Base-by-base conservation (phyloP, 345 rosid species). In the Corymbia maculata region DNA sequence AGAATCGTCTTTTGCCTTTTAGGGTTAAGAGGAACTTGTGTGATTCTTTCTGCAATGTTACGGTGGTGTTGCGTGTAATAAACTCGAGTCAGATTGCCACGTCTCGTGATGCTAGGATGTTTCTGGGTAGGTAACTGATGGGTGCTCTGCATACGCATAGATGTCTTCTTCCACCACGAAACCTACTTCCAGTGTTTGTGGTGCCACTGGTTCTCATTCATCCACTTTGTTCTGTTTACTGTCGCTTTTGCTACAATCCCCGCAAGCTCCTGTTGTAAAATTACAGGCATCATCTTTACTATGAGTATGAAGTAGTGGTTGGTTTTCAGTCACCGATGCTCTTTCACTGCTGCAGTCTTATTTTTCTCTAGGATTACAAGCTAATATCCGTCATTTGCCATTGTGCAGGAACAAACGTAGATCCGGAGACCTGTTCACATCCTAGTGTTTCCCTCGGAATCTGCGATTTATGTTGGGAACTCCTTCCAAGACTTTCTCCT, bases 391-490 rank as follows among this genome's bases (percentile, higher is more conserved):
- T 64, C 24, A 26, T 86, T 42, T 68, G 87, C 64, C 86, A 50
- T 79, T 85, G 88, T 90, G 90, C 92, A 94, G 97, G 93, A 88
- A 90, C 93, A 82, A 92, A 95, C 85, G 89, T 91, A 28, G 90
- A 93, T 79, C 88, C 86, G 89, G 91, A 64, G 26, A 75, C 24
- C n/a, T 96, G 97, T 86, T 86, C 89, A 82, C 99, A 97, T 91
- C 99, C 96, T 5, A 97, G 98, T 15, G 91, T 95, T 16, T 96
- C 92, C 88, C 95, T 94, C 44, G 89, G 88, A 30, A 93, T 96
- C 95, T 96, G 99, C 30, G 89, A 94, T 86, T 57, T 85, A 15
- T 96, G 98, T 90, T 97, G 98, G 86, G 88, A 94, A 89, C 90
- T 64, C 66, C 61, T 94, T 11, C 51, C 51, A 49, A 11, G 11